Percentiles rank a stretch among this genome's conserved stretches.
These are phyloP conservation scores for Euryodendron excelsum DNA, from an alignment of 148 eudicot species.

Conservation along the genomic window DNA sequence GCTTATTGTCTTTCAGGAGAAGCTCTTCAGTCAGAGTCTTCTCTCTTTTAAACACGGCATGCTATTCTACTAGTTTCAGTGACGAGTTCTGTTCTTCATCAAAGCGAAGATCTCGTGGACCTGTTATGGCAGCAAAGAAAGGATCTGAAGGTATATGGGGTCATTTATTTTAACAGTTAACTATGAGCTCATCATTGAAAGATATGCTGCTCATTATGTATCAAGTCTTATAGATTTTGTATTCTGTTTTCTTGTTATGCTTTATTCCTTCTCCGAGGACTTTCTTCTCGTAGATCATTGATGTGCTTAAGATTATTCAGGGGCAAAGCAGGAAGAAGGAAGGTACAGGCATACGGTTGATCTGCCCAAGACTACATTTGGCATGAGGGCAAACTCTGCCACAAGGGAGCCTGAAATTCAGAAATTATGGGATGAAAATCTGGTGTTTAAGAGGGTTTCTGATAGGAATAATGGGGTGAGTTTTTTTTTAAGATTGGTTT, in stretches of 20 bases:
- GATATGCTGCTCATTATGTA: neutral
- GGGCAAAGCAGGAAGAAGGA: slow-evolving; percentile 77
- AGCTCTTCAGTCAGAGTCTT: slow-evolving; percentile 35
- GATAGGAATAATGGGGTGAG: slow-evolving; percentile 80
- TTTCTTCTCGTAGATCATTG: neutral
- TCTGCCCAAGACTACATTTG: slow-evolving; percentile 86
- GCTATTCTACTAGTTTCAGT: slow-evolving; percentile 44
- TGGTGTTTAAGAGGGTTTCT: slow-evolving; percentile 66
- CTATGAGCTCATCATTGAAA: neutral
- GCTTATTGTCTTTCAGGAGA: slow-evolving; percentile 47
- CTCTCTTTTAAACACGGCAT: slow-evolving; percentile 29
- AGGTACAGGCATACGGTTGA: slow-evolving; percentile 91
- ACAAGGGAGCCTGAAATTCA: slow-evolving; percentile 95
- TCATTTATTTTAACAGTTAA: neutral
- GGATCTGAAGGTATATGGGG: slow-evolving; percentile 53
- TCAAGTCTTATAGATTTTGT: neutral
- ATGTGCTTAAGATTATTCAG: slow-evolving; percentile 28
- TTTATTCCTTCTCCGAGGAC: neutral
- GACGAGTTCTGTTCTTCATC: slow-evolving; percentile 49
- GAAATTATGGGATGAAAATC: slow-evolving; percentile 93
- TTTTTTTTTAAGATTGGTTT: slow-evolving; percentile 13
- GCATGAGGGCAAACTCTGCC: slow-evolving; percentile 92
- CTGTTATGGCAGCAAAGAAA: slow-evolving; percentile 94
- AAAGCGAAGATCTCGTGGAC: slow-evolving; percentile 91
- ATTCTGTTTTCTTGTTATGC: neutral